Evolutionary conservation across 768 basidiomycete genomes (phyloP).

Genomic region (Amanita pallidorosea): DNA sequence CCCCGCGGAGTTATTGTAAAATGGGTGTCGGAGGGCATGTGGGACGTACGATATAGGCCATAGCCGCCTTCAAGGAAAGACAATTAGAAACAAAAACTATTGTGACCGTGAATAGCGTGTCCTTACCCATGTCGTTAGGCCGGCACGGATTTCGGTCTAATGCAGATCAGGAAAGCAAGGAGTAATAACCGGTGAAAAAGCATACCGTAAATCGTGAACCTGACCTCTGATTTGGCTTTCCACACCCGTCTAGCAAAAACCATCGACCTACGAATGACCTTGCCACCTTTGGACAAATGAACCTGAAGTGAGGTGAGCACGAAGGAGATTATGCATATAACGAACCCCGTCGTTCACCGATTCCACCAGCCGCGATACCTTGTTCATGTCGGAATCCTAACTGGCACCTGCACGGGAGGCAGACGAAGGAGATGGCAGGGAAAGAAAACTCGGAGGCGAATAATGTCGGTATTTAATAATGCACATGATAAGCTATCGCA

Average conservation of each 20-base stretch:
- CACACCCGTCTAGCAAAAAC: constrained; percentile 68
- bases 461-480: too few relatives aligned
- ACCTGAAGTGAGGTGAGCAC: neutral
- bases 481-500: too few relatives aligned
- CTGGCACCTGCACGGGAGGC: neutral
- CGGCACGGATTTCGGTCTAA: constrained; percentile 71
- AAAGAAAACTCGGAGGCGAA: too few relatives aligned
- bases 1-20: neutral
- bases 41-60: constrained; percentile 68
- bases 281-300: constrained; percentile 26
- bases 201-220: constrained; percentile 53
- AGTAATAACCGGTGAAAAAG: neutral
- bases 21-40: neutral
- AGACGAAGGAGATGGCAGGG: neutral
- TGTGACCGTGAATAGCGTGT: neutral
- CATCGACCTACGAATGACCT: constrained; percentile 44
- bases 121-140: constrained; percentile 72
- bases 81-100: neutral
- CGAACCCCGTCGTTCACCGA: neutral
- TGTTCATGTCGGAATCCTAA: neutral
- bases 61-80: constrained; percentile 48
- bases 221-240: constrained; percentile 46
- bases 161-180: neutral
- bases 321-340: neutral
- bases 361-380: neutral